phyloP scores from a whole-genome alignment of 768 basidiomycete genomes.

The Chiua virens region DNA sequence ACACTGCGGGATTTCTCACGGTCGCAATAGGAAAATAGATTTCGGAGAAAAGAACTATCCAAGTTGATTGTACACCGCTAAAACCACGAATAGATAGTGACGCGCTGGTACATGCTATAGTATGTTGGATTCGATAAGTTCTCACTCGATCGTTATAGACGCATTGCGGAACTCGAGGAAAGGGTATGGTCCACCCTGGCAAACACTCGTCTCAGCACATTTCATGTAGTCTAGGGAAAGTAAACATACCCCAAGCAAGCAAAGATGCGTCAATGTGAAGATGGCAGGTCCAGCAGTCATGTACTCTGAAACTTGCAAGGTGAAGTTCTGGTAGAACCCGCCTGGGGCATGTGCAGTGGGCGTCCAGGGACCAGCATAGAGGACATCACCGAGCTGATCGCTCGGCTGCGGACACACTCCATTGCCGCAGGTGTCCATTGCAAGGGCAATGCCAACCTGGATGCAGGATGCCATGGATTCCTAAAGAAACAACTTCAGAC shows the following conservation, averaged over 20 bases:
- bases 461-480: conserved; percentile 14
- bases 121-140: background rate
- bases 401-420: conserved; percentile 24
- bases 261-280: conserved; percentile 30
- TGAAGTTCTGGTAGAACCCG: conserved; percentile 31
- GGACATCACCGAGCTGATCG: conserved; percentile 21
- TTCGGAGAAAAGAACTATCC: too few relatives aligned
- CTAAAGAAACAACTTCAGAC: conserved; percentile 5
- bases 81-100: too few relatives aligned
- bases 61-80: too few relatives aligned
- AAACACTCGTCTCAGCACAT: background rate
- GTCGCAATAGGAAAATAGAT: too few relatives aligned
- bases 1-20: too few relatives aligned
- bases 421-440: conserved; percentile 18
- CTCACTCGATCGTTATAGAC: conserved; percentile 18
- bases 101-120: too few relatives aligned
- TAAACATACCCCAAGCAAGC: conserved; percentile 28
- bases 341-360: conserved; percentile 17
- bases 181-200: conserved; percentile 24
- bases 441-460: conserved; percentile 34
- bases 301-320: conserved; percentile 13
- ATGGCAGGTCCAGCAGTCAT: conserved; percentile 20
- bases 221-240: background rate
- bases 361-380: conserved; percentile 30
- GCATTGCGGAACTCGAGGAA: conserved; percentile 30